These are phyloP conservation scores for Camillea tinctor DNA, from an alignment of 2,329 filamentous ascomycete species.

Conservation along the genomic window DNA sequence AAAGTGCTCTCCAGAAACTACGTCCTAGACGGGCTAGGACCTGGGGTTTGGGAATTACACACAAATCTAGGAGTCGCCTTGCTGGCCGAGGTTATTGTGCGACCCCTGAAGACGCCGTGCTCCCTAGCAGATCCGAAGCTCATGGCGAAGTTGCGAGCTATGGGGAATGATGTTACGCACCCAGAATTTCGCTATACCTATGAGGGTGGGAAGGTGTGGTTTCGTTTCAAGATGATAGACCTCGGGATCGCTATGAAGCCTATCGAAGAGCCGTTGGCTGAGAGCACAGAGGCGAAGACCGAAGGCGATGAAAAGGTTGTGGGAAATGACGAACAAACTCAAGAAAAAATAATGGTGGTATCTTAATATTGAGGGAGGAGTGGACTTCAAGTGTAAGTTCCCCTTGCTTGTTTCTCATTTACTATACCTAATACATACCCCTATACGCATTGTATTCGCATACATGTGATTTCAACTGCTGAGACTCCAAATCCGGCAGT, in stretches of 20 bases:
- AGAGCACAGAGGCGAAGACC: neutral
- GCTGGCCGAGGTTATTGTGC: constrained; percentile 14
- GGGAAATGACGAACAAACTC: neutral
- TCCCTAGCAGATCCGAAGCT: constrained; percentile 12
- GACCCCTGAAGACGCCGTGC: constrained; percentile 11
- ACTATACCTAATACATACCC: too few relatives aligned
- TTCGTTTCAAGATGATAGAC: constrained; percentile 18
- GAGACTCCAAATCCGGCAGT: too few relatives aligned
- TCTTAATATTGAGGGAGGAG: neutral
- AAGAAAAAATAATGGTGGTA: too few relatives aligned
- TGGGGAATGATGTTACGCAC: constrained; percentile 13
- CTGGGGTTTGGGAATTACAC: constrained; percentile 14
- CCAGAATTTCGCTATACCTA: constrained; percentile 16
- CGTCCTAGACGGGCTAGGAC: constrained; percentile 10
- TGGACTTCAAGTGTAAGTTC: neutral
- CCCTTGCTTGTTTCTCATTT: neutral
- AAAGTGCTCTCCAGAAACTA: constrained; percentile 7
- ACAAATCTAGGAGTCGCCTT: constrained; percentile 16
- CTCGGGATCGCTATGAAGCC: constrained; percentile 10
- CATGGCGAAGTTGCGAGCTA: constrained; percentile 7
- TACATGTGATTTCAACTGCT: too few relatives aligned
- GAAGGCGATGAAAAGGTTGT: neutral
- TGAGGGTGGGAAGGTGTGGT: constrained; percentile 17
- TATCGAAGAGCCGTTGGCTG: neutral
- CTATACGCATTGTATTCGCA: too few relatives aligned